Percentiles rank a stretch among this genome's conserved stretches.
Conservation (phyloP, 495 filamentous ascomycete species). For the Rostrohypoxylon terebratum region DNA sequence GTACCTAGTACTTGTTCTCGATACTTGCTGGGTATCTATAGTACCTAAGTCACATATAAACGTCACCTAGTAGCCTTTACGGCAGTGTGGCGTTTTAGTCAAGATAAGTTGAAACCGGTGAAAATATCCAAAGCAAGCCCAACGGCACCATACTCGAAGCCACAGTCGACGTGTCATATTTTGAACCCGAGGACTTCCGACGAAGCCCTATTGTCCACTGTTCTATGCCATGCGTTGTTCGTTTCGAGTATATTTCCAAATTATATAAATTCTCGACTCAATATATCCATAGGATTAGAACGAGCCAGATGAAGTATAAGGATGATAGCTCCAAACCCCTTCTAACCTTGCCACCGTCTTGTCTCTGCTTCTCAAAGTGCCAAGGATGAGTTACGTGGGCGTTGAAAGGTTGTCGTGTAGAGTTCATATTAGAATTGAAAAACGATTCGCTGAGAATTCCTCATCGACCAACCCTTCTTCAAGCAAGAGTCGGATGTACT, state of each 20-base stretch:
- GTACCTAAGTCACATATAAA: neutral
- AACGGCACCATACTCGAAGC: slow-evolving; percentile 9
- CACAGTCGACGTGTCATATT: slow-evolving; percentile 20
- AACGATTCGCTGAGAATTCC: neutral
- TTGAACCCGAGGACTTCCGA: neutral
- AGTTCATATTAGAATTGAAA: neutral
- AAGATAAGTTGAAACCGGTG: neutral
- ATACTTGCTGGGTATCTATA: no score
- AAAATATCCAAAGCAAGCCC: neutral
- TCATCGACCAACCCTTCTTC: neutral
- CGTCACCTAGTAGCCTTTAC: neutral
- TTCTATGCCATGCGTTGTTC: neutral
- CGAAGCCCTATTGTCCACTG: neutral
- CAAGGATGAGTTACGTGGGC: neutral
- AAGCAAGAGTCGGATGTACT: neutral
- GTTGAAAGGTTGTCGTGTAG: neutral
- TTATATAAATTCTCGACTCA: neutral
- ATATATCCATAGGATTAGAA: neutral
- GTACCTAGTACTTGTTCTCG: no score
- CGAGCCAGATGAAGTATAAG: neutral
- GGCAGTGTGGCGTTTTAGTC: slow-evolving; percentile 2
- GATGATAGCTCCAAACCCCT: neutral
- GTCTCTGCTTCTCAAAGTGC: neutral
- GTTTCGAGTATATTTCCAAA: neutral
- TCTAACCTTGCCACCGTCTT: neutral